Evolutionary conservation across 208 protist genomes (phyloP).

Genomic region (Trichomonas gallinae): DNA sequence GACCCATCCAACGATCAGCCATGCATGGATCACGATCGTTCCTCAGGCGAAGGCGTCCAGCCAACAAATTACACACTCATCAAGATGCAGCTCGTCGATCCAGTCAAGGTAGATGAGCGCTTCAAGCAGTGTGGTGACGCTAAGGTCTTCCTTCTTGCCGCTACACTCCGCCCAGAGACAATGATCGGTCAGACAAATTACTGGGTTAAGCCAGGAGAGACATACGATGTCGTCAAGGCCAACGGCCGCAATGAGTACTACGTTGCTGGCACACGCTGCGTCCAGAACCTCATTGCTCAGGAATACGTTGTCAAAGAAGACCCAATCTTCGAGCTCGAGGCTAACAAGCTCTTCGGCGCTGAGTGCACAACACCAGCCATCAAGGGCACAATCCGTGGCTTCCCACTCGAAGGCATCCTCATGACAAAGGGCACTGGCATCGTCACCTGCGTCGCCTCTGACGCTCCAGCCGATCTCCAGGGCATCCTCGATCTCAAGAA

Average conservation of each 20-base stretch:
- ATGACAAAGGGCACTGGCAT: conserved; percentile 76
- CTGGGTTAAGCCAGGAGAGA: conserved; percentile 83
- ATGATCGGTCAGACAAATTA: conserved; percentile 99
- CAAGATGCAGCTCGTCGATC: conserved; percentile 74
- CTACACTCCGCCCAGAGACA: conserved; percentile 98
- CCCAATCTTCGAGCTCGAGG: neutral
- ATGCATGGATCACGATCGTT: conserved; percentile 97
- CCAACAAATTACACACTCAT: conserved; percentile 79
- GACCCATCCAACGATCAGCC: conserved; percentile 92
- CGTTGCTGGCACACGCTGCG: neutral
- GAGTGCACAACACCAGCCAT: neutral
- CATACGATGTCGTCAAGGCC: conserved; percentile 60
- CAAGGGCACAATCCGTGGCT: neutral
- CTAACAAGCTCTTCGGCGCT: neutral
- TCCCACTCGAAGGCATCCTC: neutral
- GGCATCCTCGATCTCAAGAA: conserved; percentile 76
- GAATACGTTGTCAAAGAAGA: neutral
- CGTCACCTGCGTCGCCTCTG: conserved; percentile 83
- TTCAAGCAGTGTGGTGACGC: conserved; percentile 47
- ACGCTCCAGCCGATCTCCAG: conserved; percentile 97
- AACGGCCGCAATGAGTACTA: neutral
- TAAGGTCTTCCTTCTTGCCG: conserved; percentile 80
- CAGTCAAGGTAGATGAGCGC: conserved; percentile 43
- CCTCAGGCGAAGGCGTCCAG: conserved; percentile 79
- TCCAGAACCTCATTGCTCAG: neutral